These are phyloP conservation scores for Trichoderma sp. DNA, from an alignment of 2,329 filamentous ascomycete species.

Conservation along the genomic window DNA sequence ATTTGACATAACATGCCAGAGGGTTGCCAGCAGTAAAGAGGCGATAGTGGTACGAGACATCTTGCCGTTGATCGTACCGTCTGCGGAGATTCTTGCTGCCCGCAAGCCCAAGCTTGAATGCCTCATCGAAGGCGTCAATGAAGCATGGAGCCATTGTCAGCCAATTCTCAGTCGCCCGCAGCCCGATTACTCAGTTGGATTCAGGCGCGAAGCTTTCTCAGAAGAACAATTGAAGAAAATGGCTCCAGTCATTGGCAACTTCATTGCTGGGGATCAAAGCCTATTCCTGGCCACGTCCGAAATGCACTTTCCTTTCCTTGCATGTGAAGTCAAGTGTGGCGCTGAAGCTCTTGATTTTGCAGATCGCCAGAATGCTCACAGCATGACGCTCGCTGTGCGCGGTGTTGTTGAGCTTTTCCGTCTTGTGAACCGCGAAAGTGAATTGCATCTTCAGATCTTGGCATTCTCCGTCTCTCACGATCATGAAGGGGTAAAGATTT, in stretches of 20 bases:
- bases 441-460: slow-evolving; percentile 45
- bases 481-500: slow-evolving; percentile 39
- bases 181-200: slow-evolving; percentile 48
- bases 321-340: slow-evolving; percentile 51
- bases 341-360: slow-evolving; percentile 40
- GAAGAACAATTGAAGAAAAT: slow-evolving; percentile 46
- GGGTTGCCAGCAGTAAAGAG: too few species aligned
- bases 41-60: too few species aligned
- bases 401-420: slow-evolving; percentile 44
- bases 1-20: too few species aligned
- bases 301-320: slow-evolving; percentile 54
- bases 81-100: background rate
- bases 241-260: slow-evolving; percentile 41
- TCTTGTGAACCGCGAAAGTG: slow-evolving; percentile 38
- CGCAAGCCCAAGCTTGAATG: background rate
- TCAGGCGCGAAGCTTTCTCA: slow-evolving; percentile 45
- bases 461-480: slow-evolving; percentile 46
- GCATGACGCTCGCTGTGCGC: slow-evolving; percentile 44
- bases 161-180: slow-evolving; percentile 46
- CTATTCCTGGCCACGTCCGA: slow-evolving; percentile 48
- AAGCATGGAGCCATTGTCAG: slow-evolving; percentile 45
- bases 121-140: slow-evolving; percentile 45
- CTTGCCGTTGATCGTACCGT: background rate
- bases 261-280: slow-evolving; percentile 38
- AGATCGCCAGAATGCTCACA: slow-evolving; percentile 45